Evolutionary conservation across 768 basidiomycete genomes (phyloP), one percentile per base, ranked within the genome.

Genomic region (Glaciozyma martinii): DNA sequence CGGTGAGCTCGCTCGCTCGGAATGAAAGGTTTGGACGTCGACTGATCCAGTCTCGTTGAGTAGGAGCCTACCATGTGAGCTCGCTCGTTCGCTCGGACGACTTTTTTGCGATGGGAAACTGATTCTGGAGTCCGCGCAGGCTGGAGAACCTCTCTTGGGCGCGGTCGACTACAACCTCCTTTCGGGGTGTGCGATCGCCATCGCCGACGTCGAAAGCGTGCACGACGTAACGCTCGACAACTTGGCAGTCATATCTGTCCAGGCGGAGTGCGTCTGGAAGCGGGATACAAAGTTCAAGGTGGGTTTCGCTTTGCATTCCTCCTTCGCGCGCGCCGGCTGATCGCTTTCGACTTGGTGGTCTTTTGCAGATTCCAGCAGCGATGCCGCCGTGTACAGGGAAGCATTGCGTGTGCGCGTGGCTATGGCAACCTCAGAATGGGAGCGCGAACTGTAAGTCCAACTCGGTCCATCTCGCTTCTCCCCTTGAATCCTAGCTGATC

Each of bases 301-400:
- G 29, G 73, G 74, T 19, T 23, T 47, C 21, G 21, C 3, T 23
- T 25, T 21, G n/a, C 21, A 7, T 21, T 47, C 21, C 19, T 47
- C 21, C 46, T 23, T 19, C 12, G 16, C 16, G 46, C 3, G 16
- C 46, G 21, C 6, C 6, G 3, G 46, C 16, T 47, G 10, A 47
- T 15, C n/a, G n/a, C n/a, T n/a, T n/a, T n/a, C n/a, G n/a, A 46
- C 44, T 21, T 47, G 21, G 46, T 23, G 10, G 44, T n/a, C n/a
- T 47, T 47, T 21, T 8, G 19, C 21, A 47, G 23, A 65, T 76
- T 42, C 75, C 75, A 2, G 61, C 66, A 23, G 66, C 72, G 55
- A 67, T 76, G 56, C 75, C 75, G 1, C 53, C 67, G 2, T 76
- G 75, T 56, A 73, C 75, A 9, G 71, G 71, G 21, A 69, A 69